Percentiles rank a stretch among this genome's conserved stretches.
phyloP scores from a whole-genome alignment of 495 filamentous ascomycete species.

The Xylaria cubensis region DNA sequence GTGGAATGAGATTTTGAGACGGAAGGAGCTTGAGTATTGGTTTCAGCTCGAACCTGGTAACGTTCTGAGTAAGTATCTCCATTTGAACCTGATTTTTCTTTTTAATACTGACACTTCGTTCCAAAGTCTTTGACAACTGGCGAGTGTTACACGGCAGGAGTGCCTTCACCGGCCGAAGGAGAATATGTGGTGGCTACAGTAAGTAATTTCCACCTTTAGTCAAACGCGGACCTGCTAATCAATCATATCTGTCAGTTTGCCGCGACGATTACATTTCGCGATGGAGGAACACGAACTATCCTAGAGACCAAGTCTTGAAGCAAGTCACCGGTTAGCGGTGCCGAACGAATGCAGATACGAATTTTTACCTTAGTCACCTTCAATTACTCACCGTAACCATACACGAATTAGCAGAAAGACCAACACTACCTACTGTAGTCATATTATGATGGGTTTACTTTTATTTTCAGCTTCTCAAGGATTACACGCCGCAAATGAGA shows the following conservation, averaged over 20 bases:
- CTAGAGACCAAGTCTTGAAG: slow-evolving; percentile 56
- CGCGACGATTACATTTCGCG: slow-evolving; percentile 85
- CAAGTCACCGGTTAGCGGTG: slow-evolving; percentile 41
- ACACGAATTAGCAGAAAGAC: background rate
- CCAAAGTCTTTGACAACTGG: slow-evolving; percentile 91
- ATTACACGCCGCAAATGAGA: background rate
- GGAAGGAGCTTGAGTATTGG: slow-evolving; percentile 67
- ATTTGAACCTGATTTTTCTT: background rate
- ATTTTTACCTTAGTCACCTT: background rate
- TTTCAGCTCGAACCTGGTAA: slow-evolving; percentile 79
- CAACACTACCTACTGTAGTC: background rate
- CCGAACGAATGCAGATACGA: background rate
- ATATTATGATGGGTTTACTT: background rate
- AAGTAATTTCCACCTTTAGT: slow-evolving; percentile 43
- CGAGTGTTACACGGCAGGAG: slow-evolving; percentile 85
- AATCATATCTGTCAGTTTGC: slow-evolving; percentile 64
- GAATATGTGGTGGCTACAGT: slow-evolving; percentile 91
- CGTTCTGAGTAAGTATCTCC: slow-evolving; percentile 67
- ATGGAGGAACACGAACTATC: slow-evolving; percentile 73
- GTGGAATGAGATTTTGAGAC: slow-evolving; percentile 67
- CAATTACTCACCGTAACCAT: background rate
- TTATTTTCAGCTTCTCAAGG: background rate
- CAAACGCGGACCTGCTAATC: background rate
- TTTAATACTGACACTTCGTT: slow-evolving; percentile 23
- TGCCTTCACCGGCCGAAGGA: slow-evolving; percentile 79